These are phyloP conservation scores for Paramecium sonneborni DNA, from an alignment of 73 alveolate species.

Conservation along the genomic window DNA sequence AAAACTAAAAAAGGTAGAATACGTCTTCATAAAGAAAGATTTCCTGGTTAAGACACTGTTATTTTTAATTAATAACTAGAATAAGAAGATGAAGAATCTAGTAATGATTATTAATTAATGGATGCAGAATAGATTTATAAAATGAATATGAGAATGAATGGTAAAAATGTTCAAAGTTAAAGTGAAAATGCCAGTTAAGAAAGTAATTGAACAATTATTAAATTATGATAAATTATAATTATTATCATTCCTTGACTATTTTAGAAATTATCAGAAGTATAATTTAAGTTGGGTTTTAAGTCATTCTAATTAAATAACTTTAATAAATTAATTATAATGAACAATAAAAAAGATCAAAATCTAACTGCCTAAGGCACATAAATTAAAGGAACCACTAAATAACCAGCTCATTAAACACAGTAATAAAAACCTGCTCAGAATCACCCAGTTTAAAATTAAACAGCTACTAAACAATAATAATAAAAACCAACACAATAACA, in stretches of 20 bases:
- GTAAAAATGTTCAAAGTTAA: neutral
- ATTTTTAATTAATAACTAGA: neutral
- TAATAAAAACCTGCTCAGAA: neutral
- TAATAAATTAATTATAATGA: neutral
- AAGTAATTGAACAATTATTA: neutral
- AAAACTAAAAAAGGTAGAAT: slow-evolving; percentile 23
- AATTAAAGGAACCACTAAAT: neutral
- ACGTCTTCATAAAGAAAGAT: neutral
- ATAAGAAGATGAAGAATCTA: neutral
- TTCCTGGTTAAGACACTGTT: slow-evolving; percentile 1
- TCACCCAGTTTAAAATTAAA: neutral
- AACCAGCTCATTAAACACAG: neutral
- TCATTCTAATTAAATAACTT: neutral
- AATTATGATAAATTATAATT: neutral
- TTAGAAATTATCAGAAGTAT: too few species aligned
- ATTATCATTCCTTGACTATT: too few species aligned
- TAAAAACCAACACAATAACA: neutral
- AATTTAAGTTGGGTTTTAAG: too few species aligned
- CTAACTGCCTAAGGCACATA: neutral
- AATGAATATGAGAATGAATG: neutral
- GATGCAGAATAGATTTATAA: slow-evolving; percentile 1
- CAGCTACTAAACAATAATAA: neutral
- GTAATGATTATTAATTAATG: neutral
- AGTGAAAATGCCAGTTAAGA: neutral
- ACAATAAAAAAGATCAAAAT: neutral